These are phyloP conservation scores for Cytospora leucostoma DNA, from an alignment of 2,329 filamentous ascomycete genomes.

Conservation along the genomic window DNA sequence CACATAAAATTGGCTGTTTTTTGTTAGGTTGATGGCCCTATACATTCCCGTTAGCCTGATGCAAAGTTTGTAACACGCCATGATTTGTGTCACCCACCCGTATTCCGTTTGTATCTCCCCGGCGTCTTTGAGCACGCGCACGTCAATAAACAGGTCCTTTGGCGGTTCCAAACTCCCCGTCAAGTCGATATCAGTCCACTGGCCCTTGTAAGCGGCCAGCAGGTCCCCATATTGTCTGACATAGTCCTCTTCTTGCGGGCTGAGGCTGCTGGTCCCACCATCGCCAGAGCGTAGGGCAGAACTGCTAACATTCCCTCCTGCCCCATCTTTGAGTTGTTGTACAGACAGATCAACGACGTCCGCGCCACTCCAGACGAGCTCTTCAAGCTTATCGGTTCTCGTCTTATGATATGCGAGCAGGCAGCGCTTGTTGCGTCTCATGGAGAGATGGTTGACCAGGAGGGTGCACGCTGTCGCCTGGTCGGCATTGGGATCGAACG, in stretches of 20 bases:
- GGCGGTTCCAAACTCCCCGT: constrained; percentile 93
- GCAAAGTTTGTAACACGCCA: constrained; percentile 2
- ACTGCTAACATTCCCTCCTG: constrained; percentile 38
- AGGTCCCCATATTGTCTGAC: constrained; percentile 89
- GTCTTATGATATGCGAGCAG: constrained; percentile 92
- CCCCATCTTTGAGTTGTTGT: constrained; percentile 52
- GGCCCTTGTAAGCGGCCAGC: constrained; percentile 93
- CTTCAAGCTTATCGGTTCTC: constrained; percentile 86
- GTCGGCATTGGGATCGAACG: constrained; percentile 81
- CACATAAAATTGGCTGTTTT: constrained; percentile 98
- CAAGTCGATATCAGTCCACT: constrained; percentile 97
- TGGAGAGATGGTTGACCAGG: constrained; percentile 89
- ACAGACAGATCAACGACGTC: constrained; percentile 75
- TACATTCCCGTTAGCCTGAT: constrained; percentile 10
- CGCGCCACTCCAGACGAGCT: constrained; percentile 87
- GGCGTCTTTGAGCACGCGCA: constrained; percentile 91
- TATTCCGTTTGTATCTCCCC: constrained; percentile 99
- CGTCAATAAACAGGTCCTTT: constrained; percentile 95
- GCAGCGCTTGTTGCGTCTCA: constrained; percentile 95
- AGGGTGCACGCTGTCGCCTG: constrained; percentile 84
- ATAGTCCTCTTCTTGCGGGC: constrained; percentile 96
- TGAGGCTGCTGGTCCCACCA: constrained; percentile 71
- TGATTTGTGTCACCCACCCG: constrained; percentile 60
- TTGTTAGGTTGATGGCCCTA: constrained; percentile 92
- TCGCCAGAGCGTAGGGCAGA: constrained; percentile 44